phyloP scores from a whole-genome alignment of 176 grass and related monocot species.

The Eragrostis nindensis region DNA sequence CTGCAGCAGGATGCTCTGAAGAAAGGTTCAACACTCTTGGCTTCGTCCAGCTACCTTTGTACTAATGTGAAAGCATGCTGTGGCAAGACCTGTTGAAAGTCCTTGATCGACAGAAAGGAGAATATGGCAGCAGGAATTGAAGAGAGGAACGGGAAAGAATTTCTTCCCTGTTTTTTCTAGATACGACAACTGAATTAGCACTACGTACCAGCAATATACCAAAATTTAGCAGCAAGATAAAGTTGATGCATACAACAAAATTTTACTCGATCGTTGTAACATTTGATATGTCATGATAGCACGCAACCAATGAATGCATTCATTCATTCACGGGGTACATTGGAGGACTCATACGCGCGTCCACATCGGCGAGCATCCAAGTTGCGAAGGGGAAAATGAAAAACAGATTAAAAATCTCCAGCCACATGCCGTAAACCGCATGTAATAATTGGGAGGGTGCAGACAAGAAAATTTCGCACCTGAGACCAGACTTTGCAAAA shows the following conservation, averaged over 20 bases:
- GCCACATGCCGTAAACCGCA: neutral
- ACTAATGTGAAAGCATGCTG: slow-evolving; percentile 50
- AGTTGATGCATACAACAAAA: neutral
- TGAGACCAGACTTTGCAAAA: neutral
- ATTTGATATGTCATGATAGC: neutral
- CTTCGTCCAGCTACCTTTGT: neutral
- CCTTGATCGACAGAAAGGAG: neutral
- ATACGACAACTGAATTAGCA: neutral
- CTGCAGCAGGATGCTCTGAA: too few relatives aligned
- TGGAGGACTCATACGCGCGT: slow-evolving; percentile 30
- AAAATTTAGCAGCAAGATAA: neutral
- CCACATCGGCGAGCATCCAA: slow-evolving; percentile 32
- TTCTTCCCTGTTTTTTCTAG: neutral
- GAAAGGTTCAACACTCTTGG: slow-evolving; percentile 25
- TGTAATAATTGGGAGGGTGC: neutral
- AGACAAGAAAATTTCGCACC: neutral
- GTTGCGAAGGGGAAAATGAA: neutral
- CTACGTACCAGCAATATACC: neutral
- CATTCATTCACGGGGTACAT: slow-evolving; percentile 15
- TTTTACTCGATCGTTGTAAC: neutral
- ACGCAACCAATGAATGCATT: neutral
- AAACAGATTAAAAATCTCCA: neutral
- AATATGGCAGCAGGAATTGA: neutral
- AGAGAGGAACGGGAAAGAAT: neutral
- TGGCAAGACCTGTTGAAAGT: neutral